These are phyloP conservation scores for Botrytis hyacinthi DNA, from an alignment of 2,329 filamentous ascomycete genomes.

Conservation along the genomic window DNA sequence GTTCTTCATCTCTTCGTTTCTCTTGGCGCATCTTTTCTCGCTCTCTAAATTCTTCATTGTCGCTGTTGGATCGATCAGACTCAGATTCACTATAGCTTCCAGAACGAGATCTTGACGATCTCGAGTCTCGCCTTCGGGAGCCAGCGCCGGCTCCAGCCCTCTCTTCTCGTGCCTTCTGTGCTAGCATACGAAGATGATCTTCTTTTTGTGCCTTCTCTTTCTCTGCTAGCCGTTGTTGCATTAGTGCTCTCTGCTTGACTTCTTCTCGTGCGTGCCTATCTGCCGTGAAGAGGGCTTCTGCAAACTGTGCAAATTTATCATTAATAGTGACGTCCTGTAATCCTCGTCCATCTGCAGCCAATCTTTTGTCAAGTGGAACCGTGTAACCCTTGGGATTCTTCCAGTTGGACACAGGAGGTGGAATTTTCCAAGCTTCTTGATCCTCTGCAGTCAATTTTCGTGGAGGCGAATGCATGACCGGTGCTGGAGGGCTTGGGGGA, in stretches of 20 bases:
- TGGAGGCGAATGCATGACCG: conserved; percentile 91
- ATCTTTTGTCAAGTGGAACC: conserved; percentile 88
- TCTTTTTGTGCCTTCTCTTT: conserved; percentile 96
- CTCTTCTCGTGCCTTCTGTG: conserved; percentile 89
- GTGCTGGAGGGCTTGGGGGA: conserved; percentile 87
- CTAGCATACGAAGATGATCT: conserved; percentile 81
- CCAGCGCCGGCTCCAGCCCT: conserved; percentile 55
- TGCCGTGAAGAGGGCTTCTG: conserved; percentile 89
- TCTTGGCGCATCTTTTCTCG: conserved; percentile 77
- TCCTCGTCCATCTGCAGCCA: conserved; percentile 89
- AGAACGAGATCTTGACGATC: conserved; percentile 43
- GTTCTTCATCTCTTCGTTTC: conserved; percentile 75
- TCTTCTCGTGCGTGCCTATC: conserved; percentile 94
- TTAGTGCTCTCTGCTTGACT: conserved; percentile 83
- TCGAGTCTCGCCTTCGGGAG: conserved; percentile 38
- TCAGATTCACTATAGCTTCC: conserved; percentile 54
- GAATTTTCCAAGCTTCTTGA: conserved; percentile 93
- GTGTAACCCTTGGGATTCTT: conserved; percentile 99
- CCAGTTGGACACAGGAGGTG: conserved; percentile 93
- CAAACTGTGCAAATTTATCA: conserved; percentile 96
- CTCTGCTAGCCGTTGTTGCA: conserved; percentile 95
- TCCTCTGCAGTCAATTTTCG: conserved; percentile 95
- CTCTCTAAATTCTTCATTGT: conserved; percentile 70
- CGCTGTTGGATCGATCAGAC: conserved; percentile 42
- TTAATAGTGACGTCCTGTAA: conserved; percentile 95